Conservation (phyloP, 768 basidiomycete genomes). For the Pholiota molesta region DNA sequence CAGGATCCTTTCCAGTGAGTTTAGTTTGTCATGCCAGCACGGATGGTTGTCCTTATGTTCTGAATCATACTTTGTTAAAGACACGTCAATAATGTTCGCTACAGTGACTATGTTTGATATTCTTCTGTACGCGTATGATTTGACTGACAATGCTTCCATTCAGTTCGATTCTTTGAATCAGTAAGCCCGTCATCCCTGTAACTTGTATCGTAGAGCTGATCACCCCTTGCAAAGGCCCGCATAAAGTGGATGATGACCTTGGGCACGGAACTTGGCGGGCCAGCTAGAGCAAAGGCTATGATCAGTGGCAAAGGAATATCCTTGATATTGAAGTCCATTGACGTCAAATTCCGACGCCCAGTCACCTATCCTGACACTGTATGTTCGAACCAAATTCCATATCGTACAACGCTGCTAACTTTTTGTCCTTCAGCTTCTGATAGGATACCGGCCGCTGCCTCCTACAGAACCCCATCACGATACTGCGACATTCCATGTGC, state of each 20-base stretch:
- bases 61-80: slow-evolving; percentile 37
- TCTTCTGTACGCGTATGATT: background rate
- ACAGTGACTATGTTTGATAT: slow-evolving; percentile 45
- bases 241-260: slow-evolving; percentile 68
- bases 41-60: background rate
- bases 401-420: slow-evolving; percentile 32
- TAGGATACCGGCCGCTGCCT: slow-evolving; percentile 59
- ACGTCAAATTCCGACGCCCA: slow-evolving; percentile 67
- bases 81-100: slow-evolving; percentile 80
- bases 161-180: slow-evolving; percentile 74
- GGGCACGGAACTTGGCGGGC: slow-evolving; percentile 62
- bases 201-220: background rate
- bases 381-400: slow-evolving; percentile 23
- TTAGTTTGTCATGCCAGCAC: background rate
- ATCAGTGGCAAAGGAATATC: slow-evolving; percentile 67
- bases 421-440: slow-evolving; percentile 48
- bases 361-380: slow-evolving; percentile 81
- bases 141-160: background rate
- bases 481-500: slow-evolving; percentile 49
- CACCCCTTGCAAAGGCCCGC: slow-evolving; percentile 48
- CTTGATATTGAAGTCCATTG: slow-evolving; percentile 73
- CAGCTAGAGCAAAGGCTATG: slow-evolving; percentile 56
- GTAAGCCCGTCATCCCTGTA: slow-evolving; percentile 34
- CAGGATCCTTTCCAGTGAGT: slow-evolving; percentile 78
- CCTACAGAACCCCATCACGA: slow-evolving; percentile 32